Conservation (phyloP, 2,329 filamentous ascomycete genomes). For the Cladophialophora immunda region DNA sequence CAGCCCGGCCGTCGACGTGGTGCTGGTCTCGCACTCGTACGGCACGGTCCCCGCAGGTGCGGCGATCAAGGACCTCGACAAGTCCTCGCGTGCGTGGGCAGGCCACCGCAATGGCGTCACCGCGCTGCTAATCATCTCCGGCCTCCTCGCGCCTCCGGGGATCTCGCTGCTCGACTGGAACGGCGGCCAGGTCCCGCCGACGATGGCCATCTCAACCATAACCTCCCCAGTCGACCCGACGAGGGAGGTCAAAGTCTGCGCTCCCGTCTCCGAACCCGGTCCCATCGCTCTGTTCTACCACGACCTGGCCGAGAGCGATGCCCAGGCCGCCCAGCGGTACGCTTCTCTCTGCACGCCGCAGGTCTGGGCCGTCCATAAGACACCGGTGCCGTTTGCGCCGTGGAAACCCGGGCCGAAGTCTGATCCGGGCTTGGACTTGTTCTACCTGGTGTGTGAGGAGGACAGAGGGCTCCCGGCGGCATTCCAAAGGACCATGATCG, state of each 20-base stretch:
- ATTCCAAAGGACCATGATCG: conserved; percentile 46
- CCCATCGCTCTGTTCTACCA: conserved; percentile 44
- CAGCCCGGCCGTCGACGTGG: conserved; percentile 11
- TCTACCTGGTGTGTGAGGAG: conserved; percentile 45
- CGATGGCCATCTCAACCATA: conserved; percentile 3
- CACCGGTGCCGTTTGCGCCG: conserved; percentile 42
- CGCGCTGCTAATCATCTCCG: conserved; percentile 10
- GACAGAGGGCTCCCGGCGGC: conserved; percentile 45
- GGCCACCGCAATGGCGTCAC: conserved; percentile 13
- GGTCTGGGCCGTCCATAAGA: conserved; percentile 44
- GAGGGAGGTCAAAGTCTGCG: conserved; percentile 5
- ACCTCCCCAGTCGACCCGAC: conserved; percentile 2
- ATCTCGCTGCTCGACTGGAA: conserved; percentile 2
- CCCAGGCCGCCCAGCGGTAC: conserved; percentile 42
- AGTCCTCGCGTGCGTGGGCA: background rate
- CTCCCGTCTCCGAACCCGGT: conserved; percentile 1
- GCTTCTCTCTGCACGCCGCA: conserved; percentile 44
- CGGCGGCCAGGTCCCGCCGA: conserved; percentile 2
- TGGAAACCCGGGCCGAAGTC: conserved; percentile 42
- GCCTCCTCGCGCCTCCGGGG: conserved; percentile 13
- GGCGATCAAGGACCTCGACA: conserved; percentile 21
- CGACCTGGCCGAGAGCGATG: conserved; percentile 40
- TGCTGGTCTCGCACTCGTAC: conserved; percentile 18
- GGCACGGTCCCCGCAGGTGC: background rate
- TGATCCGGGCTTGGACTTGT: background rate